Percentiles rank a stretch among this genome's conserved stretches.
These are phyloP conservation scores for Coccomyxa sp. DNA, from an alignment of 139 green algal genomes.

Conservation along the genomic window DNA sequence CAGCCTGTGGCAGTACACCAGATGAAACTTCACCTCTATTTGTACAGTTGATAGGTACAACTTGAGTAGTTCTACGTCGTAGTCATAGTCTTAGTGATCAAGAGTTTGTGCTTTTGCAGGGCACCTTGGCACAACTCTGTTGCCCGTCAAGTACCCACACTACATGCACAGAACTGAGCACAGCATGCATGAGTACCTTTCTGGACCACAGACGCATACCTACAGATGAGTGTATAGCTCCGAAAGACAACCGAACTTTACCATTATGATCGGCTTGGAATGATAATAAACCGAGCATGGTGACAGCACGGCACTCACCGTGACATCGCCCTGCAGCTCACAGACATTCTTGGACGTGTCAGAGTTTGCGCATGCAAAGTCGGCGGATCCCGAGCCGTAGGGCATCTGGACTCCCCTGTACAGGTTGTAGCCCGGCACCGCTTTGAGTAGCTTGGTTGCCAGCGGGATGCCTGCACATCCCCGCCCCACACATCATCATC, in stretches of 20 bases:
- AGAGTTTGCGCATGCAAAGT: background rate
- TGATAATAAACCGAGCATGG: background rate
- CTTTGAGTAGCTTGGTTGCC: background rate
- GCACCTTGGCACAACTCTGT: too few relatives aligned
- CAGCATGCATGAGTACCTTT: background rate
- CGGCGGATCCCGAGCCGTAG: background rate
- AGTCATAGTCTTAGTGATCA: background rate
- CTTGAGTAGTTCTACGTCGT: background rate
- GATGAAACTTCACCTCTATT: background rate
- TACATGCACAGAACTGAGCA: background rate
- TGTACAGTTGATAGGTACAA: background rate
- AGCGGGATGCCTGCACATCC: background rate
- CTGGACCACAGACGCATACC: background rate
- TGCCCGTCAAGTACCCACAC: background rate
- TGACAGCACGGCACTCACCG: background rate
- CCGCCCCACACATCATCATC: too few relatives aligned
- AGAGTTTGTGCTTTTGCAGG: background rate
- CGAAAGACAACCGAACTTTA: background rate
- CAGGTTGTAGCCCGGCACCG: background rate
- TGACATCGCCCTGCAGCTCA: background rate
- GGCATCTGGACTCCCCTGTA: background rate
- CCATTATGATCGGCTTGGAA: background rate
- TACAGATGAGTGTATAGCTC: background rate
- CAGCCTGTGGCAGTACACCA: background rate
- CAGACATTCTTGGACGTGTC: background rate